These are phyloP conservation scores for Candida lessepsii DNA, from an alignment of 805 yeast genomes.

Conservation along the genomic window DNA sequence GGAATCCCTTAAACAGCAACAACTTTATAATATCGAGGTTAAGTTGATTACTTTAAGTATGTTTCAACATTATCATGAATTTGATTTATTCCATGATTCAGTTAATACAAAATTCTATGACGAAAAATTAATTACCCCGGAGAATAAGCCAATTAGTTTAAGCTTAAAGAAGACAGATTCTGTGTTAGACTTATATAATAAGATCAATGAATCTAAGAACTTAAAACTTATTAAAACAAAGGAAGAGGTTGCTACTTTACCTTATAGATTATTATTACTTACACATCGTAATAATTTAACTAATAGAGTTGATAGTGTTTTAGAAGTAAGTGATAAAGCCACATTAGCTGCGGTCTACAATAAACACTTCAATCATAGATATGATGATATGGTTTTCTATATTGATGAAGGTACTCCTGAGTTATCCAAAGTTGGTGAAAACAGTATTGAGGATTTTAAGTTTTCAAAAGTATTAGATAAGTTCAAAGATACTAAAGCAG, in stretches of 20 bases:
- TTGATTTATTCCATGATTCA: constrained; percentile 73
- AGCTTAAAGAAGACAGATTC: constrained; percentile 58
- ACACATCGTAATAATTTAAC: constrained; percentile 71
- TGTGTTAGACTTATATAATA: constrained; percentile 47
- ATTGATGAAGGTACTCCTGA: constrained; percentile 50
- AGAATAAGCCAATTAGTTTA: constrained; percentile 46
- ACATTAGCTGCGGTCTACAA: constrained; percentile 54
- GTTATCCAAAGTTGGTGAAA: background rate
- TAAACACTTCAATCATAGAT: constrained; percentile 44
- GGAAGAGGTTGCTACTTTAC: constrained; percentile 15
- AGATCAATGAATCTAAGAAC: constrained; percentile 11
- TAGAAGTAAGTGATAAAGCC: constrained; percentile 15
- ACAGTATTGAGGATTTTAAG: constrained; percentile 20
- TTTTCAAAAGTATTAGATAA: constrained; percentile 20
- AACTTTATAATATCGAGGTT: constrained; percentile 44
- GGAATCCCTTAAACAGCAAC: constrained; percentile 65
- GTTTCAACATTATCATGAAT: constrained; percentile 63
- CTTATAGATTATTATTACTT: constrained; percentile 63
- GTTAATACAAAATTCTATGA: constrained; percentile 43
- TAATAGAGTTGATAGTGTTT: constrained; percentile 50
- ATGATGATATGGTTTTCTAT: constrained; percentile 56
- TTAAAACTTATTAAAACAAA: constrained; percentile 5
- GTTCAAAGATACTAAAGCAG: constrained; percentile 9
- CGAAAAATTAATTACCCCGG: constrained; percentile 33
- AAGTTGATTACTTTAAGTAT: constrained; percentile 54